These are phyloP conservation scores for Trichophyton benhamiae DNA, from an alignment of 2,329 filamentous ascomycete genomes.

Conservation along the genomic window DNA sequence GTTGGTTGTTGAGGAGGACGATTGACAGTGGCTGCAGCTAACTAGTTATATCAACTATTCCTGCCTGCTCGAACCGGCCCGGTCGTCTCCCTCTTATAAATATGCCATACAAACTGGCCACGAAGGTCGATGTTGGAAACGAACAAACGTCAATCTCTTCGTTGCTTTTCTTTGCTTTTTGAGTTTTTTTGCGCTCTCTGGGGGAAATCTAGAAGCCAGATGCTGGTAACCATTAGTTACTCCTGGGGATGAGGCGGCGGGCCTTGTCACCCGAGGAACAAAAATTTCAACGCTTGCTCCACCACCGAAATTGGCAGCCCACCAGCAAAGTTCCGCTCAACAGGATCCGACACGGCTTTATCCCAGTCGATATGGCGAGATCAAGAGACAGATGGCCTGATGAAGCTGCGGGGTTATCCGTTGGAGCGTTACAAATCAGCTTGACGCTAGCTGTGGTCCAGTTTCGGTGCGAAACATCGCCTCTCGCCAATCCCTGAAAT, in stretches of 20 bases:
- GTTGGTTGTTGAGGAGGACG: background rate
- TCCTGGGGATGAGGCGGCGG: conserved; percentile 1
- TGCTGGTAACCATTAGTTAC: background rate
- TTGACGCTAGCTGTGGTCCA: background rate
- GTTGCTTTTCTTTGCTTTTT: background rate
- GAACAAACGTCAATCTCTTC: too few relatives aligned
- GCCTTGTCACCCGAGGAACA: conserved; percentile 1
- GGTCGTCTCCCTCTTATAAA: background rate
- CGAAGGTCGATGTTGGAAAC: too few relatives aligned
- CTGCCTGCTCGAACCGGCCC: too few relatives aligned
- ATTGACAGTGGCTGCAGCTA: background rate
- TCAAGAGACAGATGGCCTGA: background rate
- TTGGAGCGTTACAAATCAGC: background rate
- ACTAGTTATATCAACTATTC: too few relatives aligned
- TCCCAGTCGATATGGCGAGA: background rate
- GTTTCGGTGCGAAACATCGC: background rate
- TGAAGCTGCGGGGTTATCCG: background rate
- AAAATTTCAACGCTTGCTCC: background rate
- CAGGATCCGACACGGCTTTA: background rate
- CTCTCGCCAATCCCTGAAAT: background rate
- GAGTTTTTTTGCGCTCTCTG: background rate
- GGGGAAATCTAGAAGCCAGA: conserved; percentile 2
- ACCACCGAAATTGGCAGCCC: background rate
- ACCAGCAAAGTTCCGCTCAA: background rate
- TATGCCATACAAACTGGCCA: background rate